phyloP scores from a whole-genome alignment of 805 yeast genomes.

The Cyberlindnera euphorbiiphila region DNA sequence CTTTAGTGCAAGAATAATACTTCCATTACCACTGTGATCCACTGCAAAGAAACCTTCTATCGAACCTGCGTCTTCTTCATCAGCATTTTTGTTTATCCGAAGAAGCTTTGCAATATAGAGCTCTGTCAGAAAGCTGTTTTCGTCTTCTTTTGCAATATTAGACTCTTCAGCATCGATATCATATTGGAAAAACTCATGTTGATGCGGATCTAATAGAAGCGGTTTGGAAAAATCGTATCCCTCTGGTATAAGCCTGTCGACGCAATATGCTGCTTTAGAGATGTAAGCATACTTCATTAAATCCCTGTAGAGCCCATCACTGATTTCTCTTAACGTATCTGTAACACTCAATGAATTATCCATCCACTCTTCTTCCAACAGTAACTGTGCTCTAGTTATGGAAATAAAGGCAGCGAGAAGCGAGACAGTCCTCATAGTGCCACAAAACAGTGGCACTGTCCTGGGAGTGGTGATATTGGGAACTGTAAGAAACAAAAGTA shows the following conservation, averaged over 20 bases:
- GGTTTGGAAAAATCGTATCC: conserved; percentile 15
- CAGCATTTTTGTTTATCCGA: not conserved
- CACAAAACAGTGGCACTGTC: no score
- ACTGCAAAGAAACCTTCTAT: conserved; percentile 47
- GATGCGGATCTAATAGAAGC: conserved; percentile 15
- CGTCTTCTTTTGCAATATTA: not conserved
- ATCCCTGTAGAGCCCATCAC: conserved; percentile 13
- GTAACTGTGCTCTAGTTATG: no score
- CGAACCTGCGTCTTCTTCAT: not conserved
- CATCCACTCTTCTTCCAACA: no score
- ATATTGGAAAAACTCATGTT: conserved; percentile 14
- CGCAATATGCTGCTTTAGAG: conserved; percentile 23
- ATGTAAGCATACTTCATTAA: conserved; percentile 20
- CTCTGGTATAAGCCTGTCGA: conserved; percentile 11
- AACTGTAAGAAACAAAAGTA: no score
- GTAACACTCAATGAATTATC: no score
- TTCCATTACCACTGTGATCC: conserved; percentile 39
- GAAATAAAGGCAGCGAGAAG: no score
- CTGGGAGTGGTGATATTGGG: no score
- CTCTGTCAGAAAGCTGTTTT: conserved; percentile 4
- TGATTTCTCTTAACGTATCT: no score
- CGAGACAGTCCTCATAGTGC: no score
- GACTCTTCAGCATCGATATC: conserved; percentile 7
- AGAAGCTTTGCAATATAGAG: conserved; percentile 11
- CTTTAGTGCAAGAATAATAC: conserved; percentile 51